A percentile compares a stretch with the other conserved stretches of the same genome.
phyloP scores from a whole-genome alignment of 805 yeast species.

The Saturnispora hagleri region DNA sequence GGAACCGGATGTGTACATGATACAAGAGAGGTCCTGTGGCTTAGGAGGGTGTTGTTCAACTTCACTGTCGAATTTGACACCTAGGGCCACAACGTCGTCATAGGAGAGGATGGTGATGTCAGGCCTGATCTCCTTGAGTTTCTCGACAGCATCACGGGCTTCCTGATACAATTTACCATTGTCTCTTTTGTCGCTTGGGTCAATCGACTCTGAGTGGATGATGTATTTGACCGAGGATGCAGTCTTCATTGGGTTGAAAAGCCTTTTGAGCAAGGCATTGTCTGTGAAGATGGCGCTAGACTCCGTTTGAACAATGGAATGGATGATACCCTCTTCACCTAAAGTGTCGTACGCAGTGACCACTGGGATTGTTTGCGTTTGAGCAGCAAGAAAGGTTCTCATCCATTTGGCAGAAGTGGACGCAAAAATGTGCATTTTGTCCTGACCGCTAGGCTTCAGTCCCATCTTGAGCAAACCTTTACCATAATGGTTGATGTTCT shows the following conservation, averaged over 20 bases:
- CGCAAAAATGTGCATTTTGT: conserved; percentile 76
- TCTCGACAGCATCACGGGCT: conserved; percentile 49
- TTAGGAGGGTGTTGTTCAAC: conserved; percentile 36
- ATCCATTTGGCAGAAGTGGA: conserved; percentile 85
- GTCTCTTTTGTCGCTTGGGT: conserved; percentile 52
- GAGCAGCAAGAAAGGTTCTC: conserved; percentile 73
- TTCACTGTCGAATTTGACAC: conserved; percentile 39
- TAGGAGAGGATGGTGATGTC: conserved; percentile 59
- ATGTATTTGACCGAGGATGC: conserved; percentile 56
- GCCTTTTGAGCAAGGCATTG: conserved; percentile 55
- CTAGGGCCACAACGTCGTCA: conserved; percentile 58
- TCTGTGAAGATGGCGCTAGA: conserved; percentile 79
- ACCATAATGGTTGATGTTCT: conserved; percentile 46
- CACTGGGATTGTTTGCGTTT: conserved; percentile 70
- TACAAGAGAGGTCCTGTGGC: conserved; percentile 57
- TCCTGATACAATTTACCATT: conserved; percentile 49
- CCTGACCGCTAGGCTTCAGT: conserved; percentile 46
- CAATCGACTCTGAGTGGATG: conserved; percentile 59
- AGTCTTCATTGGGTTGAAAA: conserved; percentile 62
- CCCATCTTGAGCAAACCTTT: conserved; percentile 74
- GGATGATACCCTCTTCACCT: conserved; percentile 82
- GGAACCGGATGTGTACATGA: conserved; percentile 84
- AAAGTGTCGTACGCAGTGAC: conserved; percentile 96
- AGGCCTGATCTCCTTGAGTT: conserved; percentile 60
- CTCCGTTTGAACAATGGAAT: conserved; percentile 75